These are phyloP conservation scores for Glomus cerebriforme DNA, from an alignment of 192 early-diverging fungal species.

Conservation along the genomic window DNA sequence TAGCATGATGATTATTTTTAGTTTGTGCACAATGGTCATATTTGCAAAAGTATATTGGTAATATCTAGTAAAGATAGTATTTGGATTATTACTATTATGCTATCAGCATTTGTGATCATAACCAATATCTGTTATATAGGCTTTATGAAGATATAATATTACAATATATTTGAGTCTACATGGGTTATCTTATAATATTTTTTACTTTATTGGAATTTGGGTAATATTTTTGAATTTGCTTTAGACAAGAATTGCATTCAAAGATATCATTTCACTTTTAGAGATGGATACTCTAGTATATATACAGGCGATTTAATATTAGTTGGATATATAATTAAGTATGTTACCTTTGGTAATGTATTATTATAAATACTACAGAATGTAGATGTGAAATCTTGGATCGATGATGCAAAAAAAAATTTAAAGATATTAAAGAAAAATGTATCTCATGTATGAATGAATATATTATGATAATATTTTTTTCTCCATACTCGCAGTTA, in stretches of 20 bases:
- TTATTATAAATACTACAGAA: not conserved
- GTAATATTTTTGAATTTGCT: not conserved
- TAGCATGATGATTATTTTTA: not conserved
- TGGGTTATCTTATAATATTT: not conserved
- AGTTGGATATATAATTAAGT: not conserved
- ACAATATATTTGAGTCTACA: not conserved
- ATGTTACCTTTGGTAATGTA: not conserved
- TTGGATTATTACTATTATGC: not conserved
- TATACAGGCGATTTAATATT: not conserved
- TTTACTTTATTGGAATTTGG: not conserved
- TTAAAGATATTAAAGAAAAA: not conserved
- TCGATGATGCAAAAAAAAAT: not conserved
- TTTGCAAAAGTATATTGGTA: not conserved
- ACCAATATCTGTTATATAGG: slow-evolving; percentile 5
- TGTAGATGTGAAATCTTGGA: not conserved
- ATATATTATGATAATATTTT: not conserved
- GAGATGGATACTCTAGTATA: not conserved
- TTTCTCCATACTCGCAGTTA: not conserved
- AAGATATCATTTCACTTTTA: not conserved
- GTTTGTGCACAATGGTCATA: not conserved
- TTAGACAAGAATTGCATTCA: not conserved
- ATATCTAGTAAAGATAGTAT: slow-evolving; percentile 12
- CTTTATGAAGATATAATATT: not conserved
- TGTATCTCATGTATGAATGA: slow-evolving; percentile 1
- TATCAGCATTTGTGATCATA: not conserved